Evolutionary conservation across 495 filamentous ascomycete species (phyloP).

Genomic region (Penicillium desertorum): DNA sequence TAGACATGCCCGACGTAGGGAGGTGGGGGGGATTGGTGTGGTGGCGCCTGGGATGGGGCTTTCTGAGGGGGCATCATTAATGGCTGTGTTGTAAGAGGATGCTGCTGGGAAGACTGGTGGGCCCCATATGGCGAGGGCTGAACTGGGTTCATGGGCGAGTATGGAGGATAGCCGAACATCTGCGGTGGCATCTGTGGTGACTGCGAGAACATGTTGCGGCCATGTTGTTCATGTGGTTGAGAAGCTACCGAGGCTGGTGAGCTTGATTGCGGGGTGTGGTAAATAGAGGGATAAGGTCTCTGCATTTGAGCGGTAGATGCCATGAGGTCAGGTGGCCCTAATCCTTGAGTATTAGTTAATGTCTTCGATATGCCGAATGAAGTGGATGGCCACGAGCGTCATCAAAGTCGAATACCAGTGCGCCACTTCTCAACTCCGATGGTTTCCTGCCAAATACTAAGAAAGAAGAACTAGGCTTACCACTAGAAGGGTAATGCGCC

Average conservation of each 20-base stretch:
- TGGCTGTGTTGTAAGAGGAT: slow-evolving; percentile 60
- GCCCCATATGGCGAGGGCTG: slow-evolving; percentile 73
- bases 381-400: background rate
- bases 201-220: slow-evolving; percentile 75
- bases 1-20: slow-evolving; percentile 39
- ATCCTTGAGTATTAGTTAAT: slow-evolving; percentile 12
- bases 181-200: slow-evolving; percentile 74
- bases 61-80: slow-evolving; percentile 70
- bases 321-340: slow-evolving; percentile 91
- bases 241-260: slow-evolving; percentile 96
- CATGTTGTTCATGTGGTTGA: slow-evolving; percentile 83
- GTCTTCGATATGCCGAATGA: slow-evolving; percentile 1
- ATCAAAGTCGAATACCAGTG: background rate
- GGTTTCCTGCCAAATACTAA: background rate
- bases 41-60: slow-evolving; percentile 53
- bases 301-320: slow-evolving; percentile 82
- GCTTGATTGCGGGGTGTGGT: slow-evolving; percentile 93
- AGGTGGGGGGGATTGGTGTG: slow-evolving; percentile 50
- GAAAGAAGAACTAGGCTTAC: slow-evolving; percentile 51
- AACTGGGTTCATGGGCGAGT: slow-evolving; percentile 69
- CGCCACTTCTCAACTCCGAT: background rate
- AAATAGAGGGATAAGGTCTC: slow-evolving; percentile 83
- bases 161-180: slow-evolving; percentile 73
- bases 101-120: slow-evolving; percentile 68
- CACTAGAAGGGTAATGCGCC: slow-evolving; percentile 74